These are phyloP conservation scores for Cyclotella choctawhatcheeana DNA, from an alignment of 108 stramenopile genomes.

Conservation along the genomic window DNA sequence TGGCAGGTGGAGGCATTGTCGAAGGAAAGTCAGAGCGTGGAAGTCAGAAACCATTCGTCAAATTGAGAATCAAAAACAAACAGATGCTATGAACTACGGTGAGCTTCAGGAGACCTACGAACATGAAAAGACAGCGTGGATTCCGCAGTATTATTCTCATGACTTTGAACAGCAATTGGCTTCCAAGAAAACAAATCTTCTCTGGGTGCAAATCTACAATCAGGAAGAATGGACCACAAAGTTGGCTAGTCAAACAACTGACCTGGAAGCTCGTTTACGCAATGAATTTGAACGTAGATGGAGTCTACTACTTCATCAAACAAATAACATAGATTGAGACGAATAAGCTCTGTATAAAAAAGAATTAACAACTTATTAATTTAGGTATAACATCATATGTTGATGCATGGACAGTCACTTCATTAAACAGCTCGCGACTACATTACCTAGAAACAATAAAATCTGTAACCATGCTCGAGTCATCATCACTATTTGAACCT, in stretches of 20 bases:
- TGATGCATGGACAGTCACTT: too few species aligned
- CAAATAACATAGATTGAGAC: too few species aligned
- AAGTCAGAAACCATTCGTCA: background rate
- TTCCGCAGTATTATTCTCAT: background rate
- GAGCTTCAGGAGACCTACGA: conserved; percentile 22
- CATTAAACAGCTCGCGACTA: too few species aligned
- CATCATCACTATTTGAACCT: too few species aligned
- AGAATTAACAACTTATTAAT: too few species aligned
- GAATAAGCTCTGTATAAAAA: too few species aligned
- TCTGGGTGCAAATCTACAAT: conserved; percentile 19
- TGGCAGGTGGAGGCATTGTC: conserved; percentile 39
- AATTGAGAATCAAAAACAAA: conserved; percentile 31
- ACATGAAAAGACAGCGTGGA: conserved; percentile 33
- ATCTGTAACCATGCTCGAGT: too few species aligned
- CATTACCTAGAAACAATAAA: too few species aligned
- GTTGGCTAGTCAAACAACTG: conserved; percentile 14
- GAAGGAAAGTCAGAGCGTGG: conserved; percentile 40
- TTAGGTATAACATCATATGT: too few species aligned
- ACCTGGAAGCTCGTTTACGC: conserved; percentile 21
- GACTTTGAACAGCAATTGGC: conserved; percentile 16
- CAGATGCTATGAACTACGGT: conserved; percentile 18
- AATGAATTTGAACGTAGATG: conserved; percentile 29
- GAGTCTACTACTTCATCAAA: too few species aligned
- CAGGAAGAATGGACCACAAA: conserved; percentile 30
- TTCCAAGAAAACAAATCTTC: conserved; percentile 3